Evolutionary conservation across 768 basidiomycete genomes (phyloP).

Genomic region (Inosperma sp.): DNA sequence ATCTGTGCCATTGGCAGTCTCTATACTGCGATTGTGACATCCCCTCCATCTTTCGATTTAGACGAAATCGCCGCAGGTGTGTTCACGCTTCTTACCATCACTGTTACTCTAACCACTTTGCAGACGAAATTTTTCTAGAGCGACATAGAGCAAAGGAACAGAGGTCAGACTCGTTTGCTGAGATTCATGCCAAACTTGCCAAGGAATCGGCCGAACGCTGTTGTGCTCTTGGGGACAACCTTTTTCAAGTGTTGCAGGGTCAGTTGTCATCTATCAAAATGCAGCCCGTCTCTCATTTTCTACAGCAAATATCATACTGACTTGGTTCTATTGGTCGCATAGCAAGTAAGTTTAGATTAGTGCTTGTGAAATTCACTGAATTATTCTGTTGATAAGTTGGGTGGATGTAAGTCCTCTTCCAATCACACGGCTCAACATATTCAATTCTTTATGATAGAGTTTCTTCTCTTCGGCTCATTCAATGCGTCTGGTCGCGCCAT

Average conservation of each 20-base stretch:
- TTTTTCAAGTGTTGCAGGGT: slow-evolving; percentile 65
- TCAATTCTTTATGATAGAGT: slow-evolving; percentile 37
- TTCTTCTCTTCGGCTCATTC: slow-evolving; percentile 55
- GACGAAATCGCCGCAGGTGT: slow-evolving; percentile 45
- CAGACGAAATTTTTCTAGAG: slow-evolving; percentile 54
- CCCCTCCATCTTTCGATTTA: slow-evolving; percentile 49
- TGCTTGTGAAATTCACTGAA: slow-evolving; percentile 11
- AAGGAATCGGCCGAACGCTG: slow-evolving; percentile 45
- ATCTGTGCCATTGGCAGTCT: slow-evolving; percentile 78
- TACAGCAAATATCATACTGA: slow-evolving; percentile 56
- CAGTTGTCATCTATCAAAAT: not conserved
- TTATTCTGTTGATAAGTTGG: slow-evolving; percentile 45
- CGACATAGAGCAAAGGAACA: slow-evolving; percentile 41
- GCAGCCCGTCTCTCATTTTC: not conserved
- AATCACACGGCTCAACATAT: not conserved
- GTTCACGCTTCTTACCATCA: slow-evolving; percentile 6
- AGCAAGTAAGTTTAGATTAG: slow-evolving; percentile 45
- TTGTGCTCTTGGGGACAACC: slow-evolving; percentile 47
- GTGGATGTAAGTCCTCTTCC: slow-evolving; percentile 49
- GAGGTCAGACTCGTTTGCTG: slow-evolving; percentile 58
- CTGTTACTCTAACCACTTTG: slow-evolving; percentile 5
- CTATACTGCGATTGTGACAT: slow-evolving; percentile 65
- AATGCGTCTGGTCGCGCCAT: slow-evolving; percentile 55
- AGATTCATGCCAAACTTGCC: slow-evolving; percentile 56
- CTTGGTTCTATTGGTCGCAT: slow-evolving; percentile 74